A percentile compares a stretch with the other conserved stretches of the same genome.
Conservation (phyloP, 345 rosid genomes). For the Salix dunnii region DNA sequence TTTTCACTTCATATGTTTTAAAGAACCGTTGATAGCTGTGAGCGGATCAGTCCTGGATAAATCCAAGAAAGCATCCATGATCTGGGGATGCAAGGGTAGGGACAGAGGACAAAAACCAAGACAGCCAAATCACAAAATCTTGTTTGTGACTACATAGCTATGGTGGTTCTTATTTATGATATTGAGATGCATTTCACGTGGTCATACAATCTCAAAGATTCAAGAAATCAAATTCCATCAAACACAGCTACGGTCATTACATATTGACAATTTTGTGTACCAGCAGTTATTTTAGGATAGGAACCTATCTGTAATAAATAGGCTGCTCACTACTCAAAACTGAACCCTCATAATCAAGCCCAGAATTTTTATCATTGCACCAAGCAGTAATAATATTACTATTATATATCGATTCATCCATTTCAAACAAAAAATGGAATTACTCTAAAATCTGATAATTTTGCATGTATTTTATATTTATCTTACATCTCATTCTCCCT, state of each 20-base stretch:
- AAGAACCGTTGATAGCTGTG: neutral
- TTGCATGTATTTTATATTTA: constrained; percentile 1
- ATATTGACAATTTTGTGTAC: too few relatives aligned
- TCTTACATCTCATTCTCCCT: constrained; percentile 96
- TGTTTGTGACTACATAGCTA: neutral
- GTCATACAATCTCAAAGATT: neutral
- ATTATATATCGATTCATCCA: neutral
- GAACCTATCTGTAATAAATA: too few relatives aligned
- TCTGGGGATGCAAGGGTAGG: too few relatives aligned
- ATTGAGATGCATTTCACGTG: neutral
- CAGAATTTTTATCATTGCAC: too few relatives aligned
- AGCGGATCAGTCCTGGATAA: too few relatives aligned
- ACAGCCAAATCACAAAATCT: neutral
- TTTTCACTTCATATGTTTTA: neutral
- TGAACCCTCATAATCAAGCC: too few relatives aligned
- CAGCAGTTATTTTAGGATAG: too few relatives aligned
- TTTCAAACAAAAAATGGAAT: neutral
- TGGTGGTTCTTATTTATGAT: neutral
- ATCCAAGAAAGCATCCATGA: too few relatives aligned
- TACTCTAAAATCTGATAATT: neutral
- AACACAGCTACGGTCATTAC: too few relatives aligned
- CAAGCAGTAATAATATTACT: too few relatives aligned
- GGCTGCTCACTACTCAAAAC: too few relatives aligned
- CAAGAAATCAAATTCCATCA: neutral
- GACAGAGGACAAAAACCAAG: neutral